A percentile compares a stretch with the other conserved stretches of the same genome.
Evolutionary conservation across 2,329 filamentous ascomycete genomes (phyloP).

Genomic region (Epichloe glyceriae): DNA sequence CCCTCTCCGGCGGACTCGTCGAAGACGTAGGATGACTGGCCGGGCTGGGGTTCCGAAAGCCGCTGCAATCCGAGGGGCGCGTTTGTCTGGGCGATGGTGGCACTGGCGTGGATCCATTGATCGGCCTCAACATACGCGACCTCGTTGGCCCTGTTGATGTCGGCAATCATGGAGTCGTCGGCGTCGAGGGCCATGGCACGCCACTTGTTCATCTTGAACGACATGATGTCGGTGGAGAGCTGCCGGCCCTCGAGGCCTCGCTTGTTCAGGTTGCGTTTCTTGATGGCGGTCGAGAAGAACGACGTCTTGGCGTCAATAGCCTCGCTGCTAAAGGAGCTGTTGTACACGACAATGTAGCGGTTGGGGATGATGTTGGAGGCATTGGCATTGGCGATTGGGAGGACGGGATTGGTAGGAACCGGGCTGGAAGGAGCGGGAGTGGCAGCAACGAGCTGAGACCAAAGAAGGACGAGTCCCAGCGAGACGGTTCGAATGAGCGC

Average conservation of each 20-base stretch:
- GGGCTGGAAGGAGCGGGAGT: neutral
- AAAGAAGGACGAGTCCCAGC: neutral
- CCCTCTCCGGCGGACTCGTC: constrained; percentile 38
- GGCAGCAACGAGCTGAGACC: constrained; percentile 1
- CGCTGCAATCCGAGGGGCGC: constrained; percentile 41
- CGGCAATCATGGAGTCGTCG: constrained; percentile 34
- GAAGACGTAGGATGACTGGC: constrained; percentile 27
- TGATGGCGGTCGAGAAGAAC: constrained; percentile 33
- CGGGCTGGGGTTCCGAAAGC: constrained; percentile 31
- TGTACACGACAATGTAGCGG: constrained; percentile 54
- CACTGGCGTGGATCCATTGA: constrained; percentile 30
- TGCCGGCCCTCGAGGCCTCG: constrained; percentile 32
- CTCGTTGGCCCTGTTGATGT: constrained; percentile 34
- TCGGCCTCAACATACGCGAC: constrained; percentile 43
- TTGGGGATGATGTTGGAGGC: constrained; percentile 37
- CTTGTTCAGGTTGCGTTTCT: constrained; percentile 44
- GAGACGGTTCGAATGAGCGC: neutral
- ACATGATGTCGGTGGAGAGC: constrained; percentile 33
- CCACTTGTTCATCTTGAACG: constrained; percentile 36
- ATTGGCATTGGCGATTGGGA: constrained; percentile 37
- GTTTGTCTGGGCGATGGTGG: constrained; percentile 36
- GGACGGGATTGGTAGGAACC: constrained; percentile 3
- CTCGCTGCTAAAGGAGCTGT: constrained; percentile 35
- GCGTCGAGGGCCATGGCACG: constrained; percentile 40
- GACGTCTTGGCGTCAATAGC: constrained; percentile 36